A percentile compares a stretch with the other conserved stretches of the same genome.
phyloP scores from a whole-genome alignment of 495 filamentous ascomycete species.

The Podospora pseudoanserina region DNA sequence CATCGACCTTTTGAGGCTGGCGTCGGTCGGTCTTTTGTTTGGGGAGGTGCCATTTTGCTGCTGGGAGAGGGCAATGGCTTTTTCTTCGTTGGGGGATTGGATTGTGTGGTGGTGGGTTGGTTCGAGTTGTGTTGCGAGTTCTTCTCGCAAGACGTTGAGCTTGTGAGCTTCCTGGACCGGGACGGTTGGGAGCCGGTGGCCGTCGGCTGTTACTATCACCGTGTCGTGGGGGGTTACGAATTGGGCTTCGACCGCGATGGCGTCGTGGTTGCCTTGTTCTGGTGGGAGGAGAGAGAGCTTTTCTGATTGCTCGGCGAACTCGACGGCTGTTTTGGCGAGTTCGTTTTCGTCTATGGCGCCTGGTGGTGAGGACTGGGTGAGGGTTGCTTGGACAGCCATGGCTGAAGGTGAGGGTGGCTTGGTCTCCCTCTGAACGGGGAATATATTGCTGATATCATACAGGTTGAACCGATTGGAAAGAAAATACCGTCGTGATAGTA shows the following conservation, averaged over 20 bases:
- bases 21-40: conserved; percentile 26
- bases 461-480: neutral
- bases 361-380: neutral
- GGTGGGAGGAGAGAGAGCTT: conserved; percentile 51
- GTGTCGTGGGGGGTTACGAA: conserved; percentile 69
- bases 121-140: conserved; percentile 35
- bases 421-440: no score
- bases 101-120: conserved; percentile 18
- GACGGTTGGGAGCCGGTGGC: conserved; percentile 60
- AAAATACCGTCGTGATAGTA: neutral
- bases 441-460: neutral
- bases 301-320: conserved; percentile 56
- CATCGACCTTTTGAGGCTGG: conserved; percentile 41
- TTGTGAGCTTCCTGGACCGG: conserved; percentile 62
- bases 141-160: conserved; percentile 60
- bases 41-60: neutral
- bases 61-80: conserved; percentile 5
- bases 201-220: conserved; percentile 63
- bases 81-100: conserved; percentile 22
- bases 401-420: neutral
- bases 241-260: conserved; percentile 58
- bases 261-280: conserved; percentile 23
- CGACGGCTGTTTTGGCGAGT: conserved; percentile 27
- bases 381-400: neutral
- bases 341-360: neutral